A percentile compares a stretch with the other conserved stretches of the same genome.
Conservation (phyloP, 495 filamentous ascomycete genomes). For the Tuber microsphaerosporum region DNA sequence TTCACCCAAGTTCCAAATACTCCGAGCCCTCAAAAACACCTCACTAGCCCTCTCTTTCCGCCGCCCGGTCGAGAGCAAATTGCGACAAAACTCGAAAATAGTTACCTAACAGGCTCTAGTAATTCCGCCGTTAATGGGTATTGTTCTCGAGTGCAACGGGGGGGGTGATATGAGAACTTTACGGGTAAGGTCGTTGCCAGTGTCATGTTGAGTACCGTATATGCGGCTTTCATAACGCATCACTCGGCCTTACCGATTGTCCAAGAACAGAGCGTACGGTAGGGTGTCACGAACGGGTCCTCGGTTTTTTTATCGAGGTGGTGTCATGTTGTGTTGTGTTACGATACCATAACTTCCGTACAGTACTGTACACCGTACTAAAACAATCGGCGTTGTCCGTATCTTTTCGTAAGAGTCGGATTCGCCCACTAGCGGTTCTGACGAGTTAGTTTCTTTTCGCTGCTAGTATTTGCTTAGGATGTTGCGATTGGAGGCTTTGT, state of each 20-base stretch:
- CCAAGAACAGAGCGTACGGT: neutral
- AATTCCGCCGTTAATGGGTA: neutral
- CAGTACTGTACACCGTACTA: no score
- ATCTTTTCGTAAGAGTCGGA: neutral
- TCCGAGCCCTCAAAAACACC: neutral
- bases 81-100: neutral
- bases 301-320: no score
- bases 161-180: neutral
- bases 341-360: neutral
- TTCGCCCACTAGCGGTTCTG: neutral
- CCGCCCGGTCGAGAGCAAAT: neutral
- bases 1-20: neutral
- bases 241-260: neutral
- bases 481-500: neutral
- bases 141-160: neutral
- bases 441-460: neutral
- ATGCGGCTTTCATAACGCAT: neutral
- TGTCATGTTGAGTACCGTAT: neutral
- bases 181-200: neutral
- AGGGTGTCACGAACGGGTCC: neutral
- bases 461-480: neutral
- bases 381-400: no score
- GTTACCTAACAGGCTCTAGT: neutral
- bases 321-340: neutral
- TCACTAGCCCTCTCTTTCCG: neutral